phyloP scores from a whole-genome alignment of 768 basidiomycete genomes.

The Leccinum obscurum region DNA sequence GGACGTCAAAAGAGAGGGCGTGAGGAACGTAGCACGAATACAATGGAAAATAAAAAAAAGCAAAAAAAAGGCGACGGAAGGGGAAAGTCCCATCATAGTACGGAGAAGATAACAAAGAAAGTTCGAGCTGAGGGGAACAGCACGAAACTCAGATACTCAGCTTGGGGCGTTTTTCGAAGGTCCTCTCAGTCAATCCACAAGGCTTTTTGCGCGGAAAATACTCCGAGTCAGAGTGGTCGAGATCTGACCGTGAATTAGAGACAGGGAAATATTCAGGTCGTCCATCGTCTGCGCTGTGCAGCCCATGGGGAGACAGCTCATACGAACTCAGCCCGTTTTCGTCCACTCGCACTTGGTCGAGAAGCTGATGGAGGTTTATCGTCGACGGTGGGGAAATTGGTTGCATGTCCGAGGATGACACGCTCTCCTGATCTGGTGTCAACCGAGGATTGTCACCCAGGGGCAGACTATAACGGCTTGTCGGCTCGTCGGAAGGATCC shows the following conservation, averaged over 20 bases:
- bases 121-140: constrained; percentile 6
- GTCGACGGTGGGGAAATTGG: constrained; percentile 31
- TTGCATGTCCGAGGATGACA: constrained; percentile 36
- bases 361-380: constrained; percentile 31
- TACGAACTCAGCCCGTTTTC: constrained; percentile 29
- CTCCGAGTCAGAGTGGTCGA: constrained; percentile 31
- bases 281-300: constrained; percentile 22
- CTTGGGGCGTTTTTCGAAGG: constrained; percentile 27
- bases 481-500: constrained; percentile 27
- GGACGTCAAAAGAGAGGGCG: constrained; percentile 19
- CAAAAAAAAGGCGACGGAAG: not conserved
- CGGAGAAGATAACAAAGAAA: constrained; percentile 6
- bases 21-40: constrained; percentile 16
- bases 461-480: constrained; percentile 19
- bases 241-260: constrained; percentile 37
- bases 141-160: constrained; percentile 27
- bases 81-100: constrained; percentile 1
- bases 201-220: constrained; percentile 24
- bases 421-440: constrained; percentile 35
- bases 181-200: constrained; percentile 21
- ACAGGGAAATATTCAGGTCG: constrained; percentile 36
- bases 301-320: constrained; percentile 24
- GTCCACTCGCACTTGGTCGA: constrained; percentile 23
- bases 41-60: not conserved
- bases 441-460: constrained; percentile 31